These are phyloP conservation scores for Simplicillium sp. DNA, from an alignment of 2,329 filamentous ascomycete genomes.

Conservation along the genomic window DNA sequence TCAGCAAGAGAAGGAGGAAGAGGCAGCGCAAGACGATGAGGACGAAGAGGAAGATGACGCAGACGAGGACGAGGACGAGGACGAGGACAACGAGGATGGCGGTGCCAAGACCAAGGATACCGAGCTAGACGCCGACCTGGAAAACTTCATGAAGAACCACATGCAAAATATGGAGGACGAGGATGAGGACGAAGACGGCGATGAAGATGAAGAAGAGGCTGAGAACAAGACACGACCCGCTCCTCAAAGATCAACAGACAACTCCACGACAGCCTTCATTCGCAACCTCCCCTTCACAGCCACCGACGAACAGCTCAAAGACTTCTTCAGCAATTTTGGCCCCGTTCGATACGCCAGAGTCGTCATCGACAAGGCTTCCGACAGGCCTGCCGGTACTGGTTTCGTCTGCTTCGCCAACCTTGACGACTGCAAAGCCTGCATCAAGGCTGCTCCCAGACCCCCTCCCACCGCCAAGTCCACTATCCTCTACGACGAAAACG, in stretches of 20 bases:
- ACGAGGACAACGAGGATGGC: slow-evolving; percentile 14
- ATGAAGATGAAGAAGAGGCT: slow-evolving; percentile 35
- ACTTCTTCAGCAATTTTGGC: slow-evolving; percentile 84
- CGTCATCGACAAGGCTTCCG: slow-evolving; percentile 77
- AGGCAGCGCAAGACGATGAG: slow-evolving; percentile 19
- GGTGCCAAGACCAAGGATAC: slow-evolving; percentile 30
- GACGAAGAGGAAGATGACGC: slow-evolving; percentile 13
- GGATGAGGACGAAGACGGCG: slow-evolving; percentile 38
- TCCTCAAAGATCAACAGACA: slow-evolving; percentile 41
- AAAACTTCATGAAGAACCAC: slow-evolving; percentile 49
- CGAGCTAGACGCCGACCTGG: slow-evolving; percentile 31
- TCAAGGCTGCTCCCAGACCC: slow-evolving; percentile 62
- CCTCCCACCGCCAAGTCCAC: slow-evolving; percentile 50
- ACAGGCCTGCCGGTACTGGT: slow-evolving; percentile 80
- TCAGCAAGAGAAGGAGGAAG: slow-evolving; percentile 34
- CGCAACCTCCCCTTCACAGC: slow-evolving; percentile 89
- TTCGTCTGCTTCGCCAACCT: slow-evolving; percentile 87
- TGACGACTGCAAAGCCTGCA: slow-evolving; percentile 66
- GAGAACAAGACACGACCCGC: slow-evolving; percentile 31
- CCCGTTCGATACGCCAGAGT: slow-evolving; percentile 83
- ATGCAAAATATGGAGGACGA: slow-evolving; percentile 50
- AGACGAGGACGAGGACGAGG: slow-evolving; percentile 19
- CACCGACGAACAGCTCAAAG: slow-evolving; percentile 71
- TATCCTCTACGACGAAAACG: slow-evolving; percentile 75
- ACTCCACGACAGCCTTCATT: slow-evolving; percentile 76